A percentile compares a stretch with the other conserved stretches of the same genome.
These are phyloP conservation scores for Candida mesenterica DNA, from an alignment of 1,139 yeast genomes.

Conservation along the genomic window DNA sequence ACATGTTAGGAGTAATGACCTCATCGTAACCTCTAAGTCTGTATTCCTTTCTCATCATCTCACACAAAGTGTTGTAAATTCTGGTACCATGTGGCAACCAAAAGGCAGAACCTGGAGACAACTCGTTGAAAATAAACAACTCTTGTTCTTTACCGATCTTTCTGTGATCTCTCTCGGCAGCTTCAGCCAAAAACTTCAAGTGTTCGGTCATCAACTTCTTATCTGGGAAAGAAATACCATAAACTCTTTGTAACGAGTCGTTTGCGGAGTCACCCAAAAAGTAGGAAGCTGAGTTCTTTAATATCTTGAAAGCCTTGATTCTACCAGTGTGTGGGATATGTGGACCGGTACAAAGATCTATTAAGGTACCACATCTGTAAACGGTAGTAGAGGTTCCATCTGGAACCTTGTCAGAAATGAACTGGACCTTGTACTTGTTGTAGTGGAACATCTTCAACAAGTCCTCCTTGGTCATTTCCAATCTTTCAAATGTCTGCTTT, in stretches of 20 bases:
- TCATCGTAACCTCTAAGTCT: constrained; percentile 92
- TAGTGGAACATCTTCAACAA: constrained; percentile 89
- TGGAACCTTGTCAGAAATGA: constrained; percentile 85
- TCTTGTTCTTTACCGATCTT: constrained; percentile 96
- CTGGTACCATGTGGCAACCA: constrained; percentile 99
- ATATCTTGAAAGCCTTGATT: constrained; percentile 88
- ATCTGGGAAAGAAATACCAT: constrained; percentile 99
- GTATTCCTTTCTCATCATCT: constrained; percentile 77
- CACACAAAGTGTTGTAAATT: constrained; percentile 82
- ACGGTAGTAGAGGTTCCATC: constrained; percentile 97
- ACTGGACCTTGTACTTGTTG: constrained; percentile 91
- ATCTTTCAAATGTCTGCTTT: constrained; percentile 93
- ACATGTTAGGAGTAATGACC: constrained; percentile 98
- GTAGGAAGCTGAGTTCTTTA: constrained; percentile 95
- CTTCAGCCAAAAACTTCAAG: constrained; percentile 92
- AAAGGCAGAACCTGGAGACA: constrained; percentile 97
- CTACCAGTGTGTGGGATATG: constrained; percentile 98
- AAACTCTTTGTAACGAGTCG: constrained; percentile 95
- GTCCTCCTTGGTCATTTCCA: constrained; percentile 89
- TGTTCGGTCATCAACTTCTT: constrained; percentile 96
- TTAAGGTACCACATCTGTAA: constrained; percentile 96
- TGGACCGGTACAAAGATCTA: constrained; percentile 97
- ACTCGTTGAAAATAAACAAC: constrained; percentile 88
- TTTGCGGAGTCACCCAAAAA: constrained; percentile 91
- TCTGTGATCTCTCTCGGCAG: constrained; percentile 96